phyloP scores from a whole-genome alignment of 2,329 filamentous ascomycete genomes.

The Colletotrichum lupini region DNA sequence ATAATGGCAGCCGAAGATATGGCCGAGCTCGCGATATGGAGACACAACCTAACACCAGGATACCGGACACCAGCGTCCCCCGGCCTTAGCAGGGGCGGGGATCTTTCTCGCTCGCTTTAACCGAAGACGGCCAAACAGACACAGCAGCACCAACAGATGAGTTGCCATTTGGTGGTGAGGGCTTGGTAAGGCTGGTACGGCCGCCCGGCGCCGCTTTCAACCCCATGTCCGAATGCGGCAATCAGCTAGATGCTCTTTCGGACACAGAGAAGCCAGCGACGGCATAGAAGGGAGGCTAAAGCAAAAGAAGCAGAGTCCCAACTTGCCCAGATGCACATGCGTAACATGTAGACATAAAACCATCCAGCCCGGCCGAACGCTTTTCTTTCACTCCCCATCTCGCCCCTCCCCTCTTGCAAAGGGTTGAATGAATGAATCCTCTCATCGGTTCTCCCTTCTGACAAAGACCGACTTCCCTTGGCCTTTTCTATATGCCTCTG shows the following conservation, averaged over 20 bases:
- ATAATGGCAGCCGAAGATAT: constrained; percentile 1
- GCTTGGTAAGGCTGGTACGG: constrained; percentile 31
- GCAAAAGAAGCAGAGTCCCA: constrained; percentile 20
- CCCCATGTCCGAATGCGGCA: constrained; percentile 36
- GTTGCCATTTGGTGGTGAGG: background rate
- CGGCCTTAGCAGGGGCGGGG: background rate
- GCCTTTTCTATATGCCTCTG: constrained; percentile 18
- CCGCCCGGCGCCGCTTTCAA: constrained; percentile 15
- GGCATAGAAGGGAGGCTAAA: constrained; percentile 28
- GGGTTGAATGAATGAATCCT: constrained; percentile 25
- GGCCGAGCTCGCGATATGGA: background rate
- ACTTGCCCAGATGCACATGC: constrained; percentile 27
- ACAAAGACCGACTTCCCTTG: constrained; percentile 26
- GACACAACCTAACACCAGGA: background rate
- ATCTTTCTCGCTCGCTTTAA: constrained; percentile 27
- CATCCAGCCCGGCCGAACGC: constrained; percentile 26
- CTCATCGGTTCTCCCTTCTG: background rate
- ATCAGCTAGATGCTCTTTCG: constrained; percentile 37
- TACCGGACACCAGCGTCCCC: background rate
- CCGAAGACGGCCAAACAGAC: constrained; percentile 30
- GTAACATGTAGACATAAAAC: constrained; percentile 36
- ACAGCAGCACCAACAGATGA: constrained; percentile 5
- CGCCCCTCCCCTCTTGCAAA: constrained; percentile 11
- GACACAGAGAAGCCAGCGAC: constrained; percentile 35
- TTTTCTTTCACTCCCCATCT: constrained; percentile 33